Conservation (phyloP, 164 flowering plant species). For the Dillenia suffruticosa region DNA sequence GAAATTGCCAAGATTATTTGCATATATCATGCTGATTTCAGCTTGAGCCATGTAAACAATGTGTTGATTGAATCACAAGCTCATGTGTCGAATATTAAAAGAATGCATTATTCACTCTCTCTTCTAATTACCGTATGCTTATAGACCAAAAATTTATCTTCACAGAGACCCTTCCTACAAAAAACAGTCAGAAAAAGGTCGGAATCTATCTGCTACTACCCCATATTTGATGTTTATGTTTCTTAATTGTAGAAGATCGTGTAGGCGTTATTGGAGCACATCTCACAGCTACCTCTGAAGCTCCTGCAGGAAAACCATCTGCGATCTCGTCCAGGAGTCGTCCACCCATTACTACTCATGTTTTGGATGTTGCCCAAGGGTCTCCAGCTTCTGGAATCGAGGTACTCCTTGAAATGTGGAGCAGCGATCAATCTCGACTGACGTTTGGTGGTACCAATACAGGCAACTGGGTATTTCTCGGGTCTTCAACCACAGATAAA, state of each 20-base stretch:
- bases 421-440: conserved; percentile 38
- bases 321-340: conserved; percentile 45
- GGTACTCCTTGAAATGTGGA: conserved; percentile 71
- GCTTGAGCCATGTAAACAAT: too few relatives aligned
- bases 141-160: too few relatives aligned
- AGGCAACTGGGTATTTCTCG: conserved; percentile 47
- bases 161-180: too few relatives aligned
- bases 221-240: background rate
- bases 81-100: too few relatives aligned
- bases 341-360: conserved; percentile 94
- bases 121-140: too few relatives aligned
- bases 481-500: conserved; percentile 63
- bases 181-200: too few relatives aligned
- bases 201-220: too few relatives aligned
- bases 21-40: too few relatives aligned
- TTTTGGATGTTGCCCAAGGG: conserved; percentile 78
- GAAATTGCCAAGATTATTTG: too few relatives aligned
- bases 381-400: conserved; percentile 78
- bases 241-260: conserved; percentile 63
- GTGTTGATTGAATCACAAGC: too few relatives aligned
- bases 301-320: conserved; percentile 25
- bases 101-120: too few relatives aligned
- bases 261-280: conserved; percentile 68
- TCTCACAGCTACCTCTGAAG: conserved; percentile 38
- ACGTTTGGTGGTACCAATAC: conserved; percentile 27